phyloP scores from a whole-genome alignment of 169 alveolate genomes.

The Amoebophrya sp. region DNA sequence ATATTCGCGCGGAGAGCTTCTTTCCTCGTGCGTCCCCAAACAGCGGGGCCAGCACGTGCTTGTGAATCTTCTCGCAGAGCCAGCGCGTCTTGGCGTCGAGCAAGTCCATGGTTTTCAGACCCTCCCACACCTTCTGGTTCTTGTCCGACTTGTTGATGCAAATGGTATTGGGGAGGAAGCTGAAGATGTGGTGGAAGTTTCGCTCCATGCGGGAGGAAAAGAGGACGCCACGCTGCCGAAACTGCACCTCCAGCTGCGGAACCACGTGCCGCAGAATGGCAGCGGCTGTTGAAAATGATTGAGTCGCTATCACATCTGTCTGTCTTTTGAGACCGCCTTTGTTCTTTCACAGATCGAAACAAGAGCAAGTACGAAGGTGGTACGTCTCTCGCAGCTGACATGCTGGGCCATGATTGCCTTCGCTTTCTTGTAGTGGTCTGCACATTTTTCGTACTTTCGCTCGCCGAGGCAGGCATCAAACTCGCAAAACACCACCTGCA shows the following conservation, averaged over 20 bases:
- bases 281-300: too few species aligned
- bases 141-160: background rate
- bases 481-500: background rate
- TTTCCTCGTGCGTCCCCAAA: background rate
- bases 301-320: too few species aligned
- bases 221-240: background rate
- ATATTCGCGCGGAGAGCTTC: background rate
- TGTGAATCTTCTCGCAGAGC: background rate
- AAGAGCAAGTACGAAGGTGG: background rate
- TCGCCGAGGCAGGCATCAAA: background rate
- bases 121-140: background rate
- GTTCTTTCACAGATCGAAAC: background rate
- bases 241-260: background rate
- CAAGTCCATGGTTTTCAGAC: background rate
- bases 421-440: background rate
- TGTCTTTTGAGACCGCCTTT: too few species aligned
- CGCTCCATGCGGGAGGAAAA: background rate
- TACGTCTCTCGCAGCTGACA: background rate
- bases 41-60: background rate
- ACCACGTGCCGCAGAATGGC: background rate
- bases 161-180: background rate
- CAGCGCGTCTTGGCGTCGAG: background rate
- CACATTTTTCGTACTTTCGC: background rate
- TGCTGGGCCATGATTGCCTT: background rate
- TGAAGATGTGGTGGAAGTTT: background rate